These are phyloP conservation scores for Microthlaspi erraticum DNA, from an alignment of 345 rosid genomes.

Conservation along the genomic window DNA sequence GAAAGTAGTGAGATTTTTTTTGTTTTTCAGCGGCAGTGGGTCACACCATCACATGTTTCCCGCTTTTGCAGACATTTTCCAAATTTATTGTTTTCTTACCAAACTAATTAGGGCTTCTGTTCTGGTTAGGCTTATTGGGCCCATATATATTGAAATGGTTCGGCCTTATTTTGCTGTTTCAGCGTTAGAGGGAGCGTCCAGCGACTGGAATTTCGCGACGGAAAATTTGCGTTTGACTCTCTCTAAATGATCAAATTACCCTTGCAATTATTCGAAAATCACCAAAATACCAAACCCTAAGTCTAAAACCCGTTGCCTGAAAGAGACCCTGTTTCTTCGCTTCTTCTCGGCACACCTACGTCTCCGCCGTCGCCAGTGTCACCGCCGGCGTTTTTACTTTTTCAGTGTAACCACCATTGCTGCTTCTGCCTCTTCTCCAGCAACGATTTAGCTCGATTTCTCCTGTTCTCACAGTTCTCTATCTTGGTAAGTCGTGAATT, in stretches of 20 bases:
- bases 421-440: background rate
- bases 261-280: background rate
- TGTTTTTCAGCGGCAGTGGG: conserved; percentile 38
- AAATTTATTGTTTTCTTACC: conserved; percentile 39
- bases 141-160: background rate
- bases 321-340: background rate
- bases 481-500: background rate
- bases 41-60: conserved; percentile 59
- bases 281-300: conserved; percentile 30
- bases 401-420: background rate
- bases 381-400: background rate
- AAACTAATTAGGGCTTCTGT: conserved; percentile 15
- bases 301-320: conserved; percentile 19
- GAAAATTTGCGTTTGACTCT: background rate
- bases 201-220: background rate
- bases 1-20: conserved; percentile 15
- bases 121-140: background rate
- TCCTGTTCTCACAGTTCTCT: background rate
- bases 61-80: conserved; percentile 50
- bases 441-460: background rate
- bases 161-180: background rate
- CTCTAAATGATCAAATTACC: background rate
- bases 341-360: conserved; percentile 18
- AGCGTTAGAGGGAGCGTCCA: no score
- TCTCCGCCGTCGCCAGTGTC: conserved; percentile 31